Base-by-base conservation (phyloP, 2,329 filamentous ascomycete genomes). In the Colletotrichum tabaci region DNA sequence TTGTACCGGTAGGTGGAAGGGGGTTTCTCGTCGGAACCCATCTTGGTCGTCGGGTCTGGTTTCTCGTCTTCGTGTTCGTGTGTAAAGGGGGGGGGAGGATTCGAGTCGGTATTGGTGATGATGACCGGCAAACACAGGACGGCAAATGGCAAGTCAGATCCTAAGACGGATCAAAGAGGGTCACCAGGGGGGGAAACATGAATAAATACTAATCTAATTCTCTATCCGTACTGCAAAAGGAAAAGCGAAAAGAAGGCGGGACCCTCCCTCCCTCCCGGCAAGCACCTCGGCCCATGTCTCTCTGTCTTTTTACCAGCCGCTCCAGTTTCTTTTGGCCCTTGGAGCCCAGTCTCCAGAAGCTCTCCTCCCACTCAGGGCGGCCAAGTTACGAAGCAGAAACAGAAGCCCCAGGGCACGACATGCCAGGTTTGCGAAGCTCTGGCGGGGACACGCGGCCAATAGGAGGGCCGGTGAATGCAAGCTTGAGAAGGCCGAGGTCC, bases 1-100 rank as follows among this genome's bases (percentile, higher is more conserved):
- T 87, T 83, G 80, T 90, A 90, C 74, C 85, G 85, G 79, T 83
- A 85, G 74, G 84, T 86, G 66, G 84, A 84, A 8, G 81, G 80
- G 44, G 84, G 77, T 73, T 80, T 82, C 55, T 84, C 80, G 79
- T 85, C 79, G 76, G 80, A 80, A 74, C 79, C 81, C 84, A 87
- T 86, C 66, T 73, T 83, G 76, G 49, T 67, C 73, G 68, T 35
- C 40, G 30, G 61, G 47, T 71, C 52, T 71, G 57, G 49, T 23
- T 30, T 55, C 52, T 71, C 65, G 49, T 23, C 30, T 55, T 52
- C 47, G 58, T 44, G 58, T 44, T 63, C 49, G 52, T 52, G 21
- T 42, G 26, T n/a, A 46, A 35, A 47, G 42, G 52, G 44, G 30
- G 38, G 42, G 9, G 42, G 10, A 23, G 16, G 38, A 50, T 46